These are phyloP conservation scores for Pleurostoma richardsiae DNA, from an alignment of 2,329 filamentous ascomycete species.

Conservation along the genomic window DNA sequence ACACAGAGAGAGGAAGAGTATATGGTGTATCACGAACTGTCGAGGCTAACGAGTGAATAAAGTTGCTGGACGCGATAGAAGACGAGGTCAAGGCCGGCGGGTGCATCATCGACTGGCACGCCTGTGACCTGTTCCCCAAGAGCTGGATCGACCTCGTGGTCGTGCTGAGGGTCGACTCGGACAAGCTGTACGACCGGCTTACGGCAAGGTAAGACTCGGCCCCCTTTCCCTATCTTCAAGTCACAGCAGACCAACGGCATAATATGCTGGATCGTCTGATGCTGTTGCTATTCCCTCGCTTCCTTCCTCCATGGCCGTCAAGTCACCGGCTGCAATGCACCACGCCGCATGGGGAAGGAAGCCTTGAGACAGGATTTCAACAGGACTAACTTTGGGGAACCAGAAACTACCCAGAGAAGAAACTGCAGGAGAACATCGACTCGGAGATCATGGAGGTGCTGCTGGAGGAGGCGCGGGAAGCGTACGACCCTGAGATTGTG, in stretches of 20 bases:
- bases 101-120: constrained; percentile 95
- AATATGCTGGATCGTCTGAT: too few species aligned
- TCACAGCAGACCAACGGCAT: too few species aligned
- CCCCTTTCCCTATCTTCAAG: not conserved
- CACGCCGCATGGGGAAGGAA: too few species aligned
- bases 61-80: constrained; percentile 87
- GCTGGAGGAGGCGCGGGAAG: constrained; percentile 81
- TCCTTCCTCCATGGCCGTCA: too few species aligned
- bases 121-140: constrained; percentile 89
- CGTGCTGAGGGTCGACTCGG: constrained; percentile 78
- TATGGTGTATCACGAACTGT: not conserved
- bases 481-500: constrained; percentile 81
- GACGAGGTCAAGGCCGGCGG: constrained; percentile 73
- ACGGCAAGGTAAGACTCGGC: constrained; percentile 53
- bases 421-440: constrained; percentile 94
- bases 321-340: too few species aligned
- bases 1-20: too few species aligned
- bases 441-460: constrained; percentile 97
- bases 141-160: constrained; percentile 95
- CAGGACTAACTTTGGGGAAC: not conserved
- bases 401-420: constrained; percentile 77
- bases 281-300: too few species aligned
- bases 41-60: not conserved
- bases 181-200: constrained; percentile 78
- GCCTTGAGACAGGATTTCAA: not conserved